Conservation (phyloP, 257 asterid species). For the Lycium barbarum region DNA sequence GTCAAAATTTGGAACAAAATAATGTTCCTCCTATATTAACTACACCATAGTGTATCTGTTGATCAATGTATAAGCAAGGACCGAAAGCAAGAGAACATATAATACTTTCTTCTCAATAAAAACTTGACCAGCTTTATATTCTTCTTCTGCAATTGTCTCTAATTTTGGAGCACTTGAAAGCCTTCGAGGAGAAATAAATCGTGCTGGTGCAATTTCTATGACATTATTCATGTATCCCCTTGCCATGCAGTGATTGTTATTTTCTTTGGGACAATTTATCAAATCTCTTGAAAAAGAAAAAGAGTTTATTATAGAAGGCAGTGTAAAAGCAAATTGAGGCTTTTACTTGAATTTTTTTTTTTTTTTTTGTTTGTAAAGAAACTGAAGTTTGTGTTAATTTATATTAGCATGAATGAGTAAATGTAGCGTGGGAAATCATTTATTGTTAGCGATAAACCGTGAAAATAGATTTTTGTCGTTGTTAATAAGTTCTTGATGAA, state of each 20-base stretch:
- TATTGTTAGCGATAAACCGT: neutral
- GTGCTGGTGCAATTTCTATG: constrained; percentile 34
- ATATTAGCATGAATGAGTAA: neutral
- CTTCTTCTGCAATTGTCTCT: constrained; percentile 39
- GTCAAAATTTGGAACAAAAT: neutral
- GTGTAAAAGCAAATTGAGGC: neutral
- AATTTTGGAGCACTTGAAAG: constrained; percentile 36
- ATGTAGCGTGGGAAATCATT: neutral
- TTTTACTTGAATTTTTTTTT: neutral
- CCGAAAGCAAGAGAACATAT: constrained; percentile 29
- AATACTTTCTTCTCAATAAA: neutral
- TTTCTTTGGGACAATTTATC: neutral
- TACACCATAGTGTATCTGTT: neutral
- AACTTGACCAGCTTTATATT: neutral
- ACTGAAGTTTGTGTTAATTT: neutral
- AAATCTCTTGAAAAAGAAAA: neutral
- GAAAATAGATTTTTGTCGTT: neutral
- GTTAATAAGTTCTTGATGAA: neutral
- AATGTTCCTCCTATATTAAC: too few relatives aligned
- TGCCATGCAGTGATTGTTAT: constrained; percentile 28
- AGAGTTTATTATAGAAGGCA: neutral
- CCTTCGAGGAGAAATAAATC: constrained; percentile 29
- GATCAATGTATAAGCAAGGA: constrained; percentile 23
- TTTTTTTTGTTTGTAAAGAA: neutral
- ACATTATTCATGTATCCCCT: constrained; percentile 28